These are phyloP conservation scores for Lactarius hatsudake DNA, from an alignment of 768 basidiomycete species.

Conservation along the genomic window DNA sequence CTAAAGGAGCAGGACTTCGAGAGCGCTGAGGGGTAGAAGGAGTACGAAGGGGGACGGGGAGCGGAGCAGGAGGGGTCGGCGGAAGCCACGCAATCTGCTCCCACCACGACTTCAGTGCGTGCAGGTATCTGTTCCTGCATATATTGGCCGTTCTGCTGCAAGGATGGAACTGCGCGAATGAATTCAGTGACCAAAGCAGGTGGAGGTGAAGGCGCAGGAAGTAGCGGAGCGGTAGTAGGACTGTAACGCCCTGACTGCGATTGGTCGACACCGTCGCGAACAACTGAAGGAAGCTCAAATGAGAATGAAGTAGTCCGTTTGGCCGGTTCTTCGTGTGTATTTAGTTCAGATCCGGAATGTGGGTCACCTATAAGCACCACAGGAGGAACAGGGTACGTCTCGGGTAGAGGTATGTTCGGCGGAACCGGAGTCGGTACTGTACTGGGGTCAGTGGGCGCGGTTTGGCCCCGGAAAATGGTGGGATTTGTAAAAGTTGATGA, in stretches of 20 bases:
- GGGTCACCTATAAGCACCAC: constrained; percentile 7
- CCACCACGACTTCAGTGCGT: constrained; percentile 18
- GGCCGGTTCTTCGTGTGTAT: not conserved
- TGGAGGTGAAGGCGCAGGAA: constrained; percentile 23
- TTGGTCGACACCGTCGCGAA: not conserved
- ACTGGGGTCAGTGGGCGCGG: not conserved
- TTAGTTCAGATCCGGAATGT: not conserved
- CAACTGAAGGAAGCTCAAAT: not conserved
- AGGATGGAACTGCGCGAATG: constrained; percentile 13
- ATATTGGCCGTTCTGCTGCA: constrained; percentile 3
- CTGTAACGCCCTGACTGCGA: not conserved
- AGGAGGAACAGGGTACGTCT: not conserved
- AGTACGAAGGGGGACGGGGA: constrained; percentile 19
- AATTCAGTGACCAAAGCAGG: constrained; percentile 18
- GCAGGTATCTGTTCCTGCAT: constrained; percentile 4
- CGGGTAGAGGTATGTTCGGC: constrained; percentile 5
- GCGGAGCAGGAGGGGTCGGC: constrained; percentile 18
- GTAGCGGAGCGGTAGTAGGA: constrained; percentile 10
- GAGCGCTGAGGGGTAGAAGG: constrained; percentile 16
- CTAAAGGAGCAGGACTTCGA: constrained; percentile 14
- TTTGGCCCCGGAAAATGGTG: not conserved
- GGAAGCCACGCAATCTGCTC: constrained; percentile 20
- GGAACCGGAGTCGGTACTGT: not conserved
- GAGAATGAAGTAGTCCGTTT: not conserved
- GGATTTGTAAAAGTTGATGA: not conserved